These are phyloP conservation scores for Sugiyamaella americana DNA, from an alignment of 805 yeast species.

Conservation along the genomic window DNA sequence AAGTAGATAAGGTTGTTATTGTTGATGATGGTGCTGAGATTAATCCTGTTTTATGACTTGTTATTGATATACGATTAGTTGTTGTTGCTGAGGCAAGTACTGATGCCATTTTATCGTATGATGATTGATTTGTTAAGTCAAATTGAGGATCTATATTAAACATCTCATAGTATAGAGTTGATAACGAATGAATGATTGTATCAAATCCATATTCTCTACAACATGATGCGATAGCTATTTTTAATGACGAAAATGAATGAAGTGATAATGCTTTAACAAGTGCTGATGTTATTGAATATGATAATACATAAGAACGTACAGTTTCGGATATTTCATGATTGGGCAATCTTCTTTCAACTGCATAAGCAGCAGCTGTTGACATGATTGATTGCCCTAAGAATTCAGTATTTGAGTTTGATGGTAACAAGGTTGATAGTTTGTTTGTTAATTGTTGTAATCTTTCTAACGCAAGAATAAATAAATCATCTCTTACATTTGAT, in stretches of 20 bases:
- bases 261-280: conserved; percentile 14
- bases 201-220: conserved; percentile 79
- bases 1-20: conserved; percentile 8
- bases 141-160: conserved; percentile 42
- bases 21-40: conserved; percentile 8
- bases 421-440: background rate
- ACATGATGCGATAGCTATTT: conserved; percentile 14
- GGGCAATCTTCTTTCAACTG: conserved; percentile 55
- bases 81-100: background rate
- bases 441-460: conserved; percentile 9
- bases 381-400: conserved; percentile 54
- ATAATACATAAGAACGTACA: conserved; percentile 12
- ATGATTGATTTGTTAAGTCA: conserved; percentile 7
- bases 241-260: conserved; percentile 3
- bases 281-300: conserved; percentile 15
- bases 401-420: conserved; percentile 36
- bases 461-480: conserved; percentile 10
- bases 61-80: background rate
- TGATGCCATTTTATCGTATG: conserved; percentile 15
- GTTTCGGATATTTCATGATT: conserved; percentile 4
- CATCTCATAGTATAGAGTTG: conserved; percentile 60
- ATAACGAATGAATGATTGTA: conserved; percentile 52
- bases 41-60: conserved; percentile 23
- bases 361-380: conserved; percentile 49
- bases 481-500: conserved; percentile 5